Percentiles rank a stretch among this genome's conserved stretches.
Evolutionary conservation across 495 filamentous ascomycete genomes (phyloP).

Genomic region (Penicillium daleae): DNA sequence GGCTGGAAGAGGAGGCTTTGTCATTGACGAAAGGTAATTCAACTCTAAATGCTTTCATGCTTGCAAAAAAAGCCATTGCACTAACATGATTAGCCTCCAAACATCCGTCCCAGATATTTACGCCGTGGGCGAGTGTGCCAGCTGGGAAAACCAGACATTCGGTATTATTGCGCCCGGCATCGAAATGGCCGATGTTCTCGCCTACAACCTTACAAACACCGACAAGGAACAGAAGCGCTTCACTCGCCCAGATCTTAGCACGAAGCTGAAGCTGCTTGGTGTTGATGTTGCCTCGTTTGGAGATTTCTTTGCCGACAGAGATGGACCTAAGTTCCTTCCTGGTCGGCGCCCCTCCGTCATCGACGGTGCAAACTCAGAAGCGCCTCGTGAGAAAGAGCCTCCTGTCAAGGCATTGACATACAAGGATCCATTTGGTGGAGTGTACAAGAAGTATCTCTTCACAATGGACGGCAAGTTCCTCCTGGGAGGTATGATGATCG

Average conservation of each 20-base stretch:
- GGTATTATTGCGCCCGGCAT: conserved; percentile 93
- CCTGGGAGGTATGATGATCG: conserved; percentile 98
- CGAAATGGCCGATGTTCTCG: conserved; percentile 94
- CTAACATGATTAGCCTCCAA: conserved; percentile 46
- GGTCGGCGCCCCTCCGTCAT: conserved; percentile 45
- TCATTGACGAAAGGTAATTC: conserved; percentile 63
- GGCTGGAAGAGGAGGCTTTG: conserved; percentile 75
- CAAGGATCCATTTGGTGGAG: conserved; percentile 89
- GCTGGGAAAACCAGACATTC: conserved; percentile 91
- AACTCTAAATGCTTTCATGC: background rate
- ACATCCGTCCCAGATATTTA: conserved; percentile 80
- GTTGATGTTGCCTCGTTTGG: conserved; percentile 96
- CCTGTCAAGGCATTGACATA: conserved; percentile 87
- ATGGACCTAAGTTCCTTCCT: conserved; percentile 79
- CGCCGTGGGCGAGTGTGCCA: conserved; percentile 93
- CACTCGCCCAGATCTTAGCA: conserved; percentile 88
- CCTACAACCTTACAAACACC: conserved; percentile 92
- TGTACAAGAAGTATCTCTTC: conserved; percentile 97
- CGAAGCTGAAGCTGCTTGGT: conserved; percentile 89
- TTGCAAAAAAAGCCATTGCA: background rate
- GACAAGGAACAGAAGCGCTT: conserved; percentile 73
- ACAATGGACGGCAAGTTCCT: conserved; percentile 91
- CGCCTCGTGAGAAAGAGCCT: conserved; percentile 40
- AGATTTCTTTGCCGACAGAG: conserved; percentile 93
- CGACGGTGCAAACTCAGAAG: conserved; percentile 33